Base-by-base conservation (phyloP, 164 flowering plant species). In the Warburgia ugandensis region DNA sequence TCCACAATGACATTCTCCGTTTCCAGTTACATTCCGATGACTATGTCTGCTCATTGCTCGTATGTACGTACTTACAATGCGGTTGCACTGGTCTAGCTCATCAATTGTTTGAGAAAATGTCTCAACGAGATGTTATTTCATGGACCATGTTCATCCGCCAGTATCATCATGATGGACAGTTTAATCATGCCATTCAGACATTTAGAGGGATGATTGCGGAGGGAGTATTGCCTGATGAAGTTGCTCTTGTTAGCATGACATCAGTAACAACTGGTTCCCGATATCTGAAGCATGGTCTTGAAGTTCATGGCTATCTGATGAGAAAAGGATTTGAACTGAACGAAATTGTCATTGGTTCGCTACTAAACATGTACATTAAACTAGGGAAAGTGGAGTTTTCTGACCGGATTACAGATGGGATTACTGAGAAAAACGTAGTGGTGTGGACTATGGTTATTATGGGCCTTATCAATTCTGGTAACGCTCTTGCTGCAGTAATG, bases 61-160 rank as follows among this genome's bases (percentile, higher is more conserved):
- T 45, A 4, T 16, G n/a, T 3, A 31, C 20, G 3, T 45, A 45
- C 31, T 45, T 27, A 19, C 25, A 45, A 45, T 45, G 32, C 8
- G 48, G 48, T 1, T 19, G 31, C n/a, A 22, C 30, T 10, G 31
- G 27, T 45, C 17, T 45, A 56, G 83, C 80, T 40, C 45, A 30
- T 30, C 61, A 67, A 46, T 72, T 77, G 38, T 77, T 78, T 39
- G 44, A 53, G 19, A 50, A 30, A 41, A 70, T 76, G 83, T 58
- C 63, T 0, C 50, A 67, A 6, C 68, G 58, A 32, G 63, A 76
- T 62, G 41, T 48, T 9, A 61, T 67, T 5, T 68, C 77, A 29
- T 78, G 80, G 80, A 79, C 76, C 64, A 63, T 71, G 1, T 62
- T 81, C 41, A 69, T 79, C 37, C 64, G 68, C 61, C 75, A 77